Percentiles rank a stretch among this genome's conserved stretches.
Evolutionary conservation across 371 early-diverging fungal genomes (phyloP).

Genomic region (Apophysomyces trapeziformis): DNA sequence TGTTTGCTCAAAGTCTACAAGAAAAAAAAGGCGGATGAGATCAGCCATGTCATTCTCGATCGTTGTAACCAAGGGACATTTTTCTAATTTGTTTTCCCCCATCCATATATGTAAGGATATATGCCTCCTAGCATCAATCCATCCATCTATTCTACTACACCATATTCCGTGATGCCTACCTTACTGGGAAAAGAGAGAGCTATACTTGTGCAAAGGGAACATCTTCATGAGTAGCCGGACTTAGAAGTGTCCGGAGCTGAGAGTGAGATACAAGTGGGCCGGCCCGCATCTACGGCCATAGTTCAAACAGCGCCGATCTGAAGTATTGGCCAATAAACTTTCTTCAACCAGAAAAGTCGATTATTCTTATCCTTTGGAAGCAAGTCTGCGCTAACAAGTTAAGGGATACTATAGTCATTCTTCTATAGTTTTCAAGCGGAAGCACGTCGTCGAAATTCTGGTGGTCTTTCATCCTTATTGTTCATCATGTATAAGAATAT

Average conservation of each 20-base stretch:
- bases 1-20: conserved; percentile 25
- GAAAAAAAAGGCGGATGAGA: conserved; percentile 14
- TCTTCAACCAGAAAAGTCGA: too few relatives aligned
- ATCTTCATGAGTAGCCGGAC: conserved; percentile 11
- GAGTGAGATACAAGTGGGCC: too few relatives aligned
- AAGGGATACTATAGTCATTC: too few relatives aligned
- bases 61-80: neutral
- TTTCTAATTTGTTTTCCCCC: conserved; percentile 15
- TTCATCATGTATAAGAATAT: too few relatives aligned
- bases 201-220: neutral
- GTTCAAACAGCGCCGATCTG: too few relatives aligned
- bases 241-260: neutral
- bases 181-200: conserved; percentile 11
- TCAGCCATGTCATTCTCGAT: neutral
- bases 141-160: conserved; percentile 17
- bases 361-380: too few relatives aligned
- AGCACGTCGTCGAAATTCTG: too few relatives aligned
- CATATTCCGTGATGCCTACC: conserved; percentile 15
- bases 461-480: too few relatives aligned
- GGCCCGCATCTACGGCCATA: too few relatives aligned
- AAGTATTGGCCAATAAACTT: too few relatives aligned
- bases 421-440: too few relatives aligned
- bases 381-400: too few relatives aligned
- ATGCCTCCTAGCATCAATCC: conserved; percentile 15
- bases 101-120: neutral